Percentiles rank a stretch among this genome's conserved stretches.
Evolutionary conservation across 768 basidiomycete species (phyloP).

Genomic region (Symmetrospora coprosmae): DNA sequence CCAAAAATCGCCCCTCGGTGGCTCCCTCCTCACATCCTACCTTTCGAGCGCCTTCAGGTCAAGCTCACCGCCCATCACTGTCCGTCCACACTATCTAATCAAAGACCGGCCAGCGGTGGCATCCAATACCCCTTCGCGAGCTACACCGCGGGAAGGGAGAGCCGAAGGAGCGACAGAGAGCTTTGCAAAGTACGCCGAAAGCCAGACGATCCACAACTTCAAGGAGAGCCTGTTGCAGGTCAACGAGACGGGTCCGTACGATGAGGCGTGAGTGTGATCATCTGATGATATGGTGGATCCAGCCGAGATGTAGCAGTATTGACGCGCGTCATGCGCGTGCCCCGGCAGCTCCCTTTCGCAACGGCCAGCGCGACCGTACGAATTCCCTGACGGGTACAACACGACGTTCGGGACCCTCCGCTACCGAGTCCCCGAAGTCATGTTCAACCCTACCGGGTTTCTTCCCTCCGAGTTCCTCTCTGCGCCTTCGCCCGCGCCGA

Average conservation of each 20-base stretch:
- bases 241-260: constrained; percentile 75
- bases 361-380: constrained; percentile 52
- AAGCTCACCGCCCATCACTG: constrained; percentile 42
- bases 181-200: constrained; percentile 69
- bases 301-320: constrained; percentile 50
- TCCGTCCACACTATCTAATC: constrained; percentile 77
- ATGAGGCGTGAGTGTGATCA: constrained; percentile 48
- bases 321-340: too few species aligned
- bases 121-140: constrained; percentile 50
- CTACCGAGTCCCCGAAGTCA: constrained; percentile 69
- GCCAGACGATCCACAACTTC: constrained; percentile 82
- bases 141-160: constrained; percentile 57
- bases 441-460: constrained; percentile 56
- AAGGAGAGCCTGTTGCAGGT: constrained; percentile 73
- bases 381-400: constrained; percentile 90
- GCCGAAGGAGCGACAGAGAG: constrained; percentile 53
- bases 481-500: constrained; percentile 30
- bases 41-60: constrained; percentile 24
- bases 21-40: constrained; percentile 57
- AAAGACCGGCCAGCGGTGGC: constrained; percentile 60
- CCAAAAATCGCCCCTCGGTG: constrained; percentile 40
- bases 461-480: constrained; percentile 27
- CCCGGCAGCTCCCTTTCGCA: too few species aligned
- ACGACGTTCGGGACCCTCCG: constrained; percentile 67
- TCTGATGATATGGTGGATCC: neutral